Conservation (phyloP, 1,284 basidiomycete genomes). For the Ganoderma leucocontextum region DNA sequence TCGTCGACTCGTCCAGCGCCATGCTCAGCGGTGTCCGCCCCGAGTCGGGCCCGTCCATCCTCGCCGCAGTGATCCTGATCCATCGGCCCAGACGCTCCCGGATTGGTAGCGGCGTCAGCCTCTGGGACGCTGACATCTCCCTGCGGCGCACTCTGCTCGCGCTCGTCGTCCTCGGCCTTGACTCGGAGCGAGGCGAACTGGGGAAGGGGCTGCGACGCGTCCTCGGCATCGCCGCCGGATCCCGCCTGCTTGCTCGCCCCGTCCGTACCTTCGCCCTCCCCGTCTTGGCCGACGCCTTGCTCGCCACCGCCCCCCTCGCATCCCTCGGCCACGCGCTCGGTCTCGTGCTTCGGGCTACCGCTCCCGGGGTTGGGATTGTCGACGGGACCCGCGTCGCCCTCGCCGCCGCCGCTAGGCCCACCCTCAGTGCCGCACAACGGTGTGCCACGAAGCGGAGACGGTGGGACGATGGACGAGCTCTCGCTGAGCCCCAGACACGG, state of each 20-base stretch:
- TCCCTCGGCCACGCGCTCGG: background rate
- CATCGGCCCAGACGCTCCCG: background rate
- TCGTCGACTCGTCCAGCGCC: background rate
- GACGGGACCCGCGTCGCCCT: background rate
- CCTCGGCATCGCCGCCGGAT: background rate
- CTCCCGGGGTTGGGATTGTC: background rate
- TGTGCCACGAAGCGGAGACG: background rate
- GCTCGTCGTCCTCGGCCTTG: background rate
- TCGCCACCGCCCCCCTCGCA: background rate
- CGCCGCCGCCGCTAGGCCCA: background rate
- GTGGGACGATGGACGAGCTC: background rate
- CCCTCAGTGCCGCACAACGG: background rate
- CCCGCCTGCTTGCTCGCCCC: background rate
- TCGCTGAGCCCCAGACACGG: background rate
- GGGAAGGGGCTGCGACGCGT: slow-evolving; percentile 5
- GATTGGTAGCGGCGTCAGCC: background rate
- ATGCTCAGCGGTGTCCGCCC: background rate
- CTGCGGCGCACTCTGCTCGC: background rate
- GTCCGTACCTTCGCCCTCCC: background rate
- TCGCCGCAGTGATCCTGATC: background rate
- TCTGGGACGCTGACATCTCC: background rate
- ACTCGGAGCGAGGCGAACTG: slow-evolving; percentile 1
- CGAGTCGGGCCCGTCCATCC: background rate
- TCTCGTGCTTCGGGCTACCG: background rate
- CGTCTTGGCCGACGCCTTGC: background rate